phyloP scores from a whole-genome alignment of 768 basidiomycete genomes.

The Boletus sp. region DNA sequence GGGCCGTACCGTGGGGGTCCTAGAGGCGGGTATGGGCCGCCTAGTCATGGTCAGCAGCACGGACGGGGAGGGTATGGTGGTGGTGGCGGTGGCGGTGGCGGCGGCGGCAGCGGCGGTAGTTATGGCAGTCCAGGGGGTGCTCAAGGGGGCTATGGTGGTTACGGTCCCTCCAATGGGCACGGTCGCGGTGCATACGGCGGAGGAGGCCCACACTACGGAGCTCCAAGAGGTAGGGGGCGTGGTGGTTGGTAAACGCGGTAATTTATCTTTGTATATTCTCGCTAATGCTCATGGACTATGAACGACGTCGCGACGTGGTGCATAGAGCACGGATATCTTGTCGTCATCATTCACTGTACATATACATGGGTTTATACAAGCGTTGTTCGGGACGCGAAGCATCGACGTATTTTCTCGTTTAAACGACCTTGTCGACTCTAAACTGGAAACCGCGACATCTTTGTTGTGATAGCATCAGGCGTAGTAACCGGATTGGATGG shows the following conservation, averaged over 20 bases:
- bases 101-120: not conserved
- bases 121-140: not conserved
- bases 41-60: constrained; percentile 19
- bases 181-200: constrained; percentile 42
- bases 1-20: constrained; percentile 26
- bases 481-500: constrained; percentile 29
- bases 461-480: constrained; percentile 6
- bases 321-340: constrained; percentile 4
- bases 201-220: constrained; percentile 29
- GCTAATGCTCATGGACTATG: constrained; percentile 8
- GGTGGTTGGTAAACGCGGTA: constrained; percentile 42
- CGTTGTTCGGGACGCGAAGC: not conserved
- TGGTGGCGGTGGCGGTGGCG: constrained; percentile 8
- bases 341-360: constrained; percentile 11
- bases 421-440: not conserved
- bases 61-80: constrained; percentile 30
- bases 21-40: constrained; percentile 27
- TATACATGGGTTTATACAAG: constrained; percentile 18
- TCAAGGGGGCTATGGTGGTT: constrained; percentile 34
- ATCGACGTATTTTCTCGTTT: not conserved
- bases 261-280: constrained; percentile 25
- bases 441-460: not conserved
- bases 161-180: constrained; percentile 25
- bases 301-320: not conserved
- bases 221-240: constrained; percentile 48